Evolutionary conservation across 345 rosid genomes (phyloP).

Genomic region (Orychophragmus violaceus): DNA sequence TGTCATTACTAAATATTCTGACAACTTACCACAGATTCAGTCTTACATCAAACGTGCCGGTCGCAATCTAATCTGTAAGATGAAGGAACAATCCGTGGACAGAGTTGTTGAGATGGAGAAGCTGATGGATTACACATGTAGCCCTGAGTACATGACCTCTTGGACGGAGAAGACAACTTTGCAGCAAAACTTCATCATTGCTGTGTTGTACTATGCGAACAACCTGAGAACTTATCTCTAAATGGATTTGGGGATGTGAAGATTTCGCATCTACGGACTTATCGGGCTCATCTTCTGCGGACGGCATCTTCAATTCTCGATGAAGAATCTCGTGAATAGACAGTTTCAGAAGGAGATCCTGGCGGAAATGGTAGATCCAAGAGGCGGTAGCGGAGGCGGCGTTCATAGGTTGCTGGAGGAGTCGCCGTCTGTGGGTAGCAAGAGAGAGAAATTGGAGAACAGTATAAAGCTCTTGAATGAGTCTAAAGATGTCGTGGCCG

Average conservation of each 20-base stretch:
- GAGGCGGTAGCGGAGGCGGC: conserved; percentile 3
- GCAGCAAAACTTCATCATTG: background rate
- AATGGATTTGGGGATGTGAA: background rate
- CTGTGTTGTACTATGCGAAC: background rate
- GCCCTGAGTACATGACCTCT: background rate
- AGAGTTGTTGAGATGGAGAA: background rate
- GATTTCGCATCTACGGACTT: background rate
- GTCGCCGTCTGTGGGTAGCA: conserved; percentile 19
- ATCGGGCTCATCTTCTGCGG: background rate
- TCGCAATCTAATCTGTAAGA: background rate
- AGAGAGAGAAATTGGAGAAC: conserved; percentile 30
- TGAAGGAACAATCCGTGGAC: background rate
- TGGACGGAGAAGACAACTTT: background rate
- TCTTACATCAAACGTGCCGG: background rate
- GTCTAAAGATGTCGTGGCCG: conserved; percentile 26
- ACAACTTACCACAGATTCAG: background rate
- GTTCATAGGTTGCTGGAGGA: conserved; percentile 27
- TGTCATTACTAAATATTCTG: background rate
- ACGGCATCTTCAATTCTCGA: conserved; percentile 19
- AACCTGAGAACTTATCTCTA: background rate
- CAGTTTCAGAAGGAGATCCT: conserved; percentile 26
- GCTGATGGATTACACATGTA: background rate
- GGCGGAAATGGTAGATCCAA: conserved; percentile 9
- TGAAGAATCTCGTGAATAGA: conserved; percentile 15
- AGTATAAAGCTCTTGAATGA: conserved; percentile 29